Base-by-base conservation (phyloP, 345 rosid genomes). In the Firmiana major region DNA sequence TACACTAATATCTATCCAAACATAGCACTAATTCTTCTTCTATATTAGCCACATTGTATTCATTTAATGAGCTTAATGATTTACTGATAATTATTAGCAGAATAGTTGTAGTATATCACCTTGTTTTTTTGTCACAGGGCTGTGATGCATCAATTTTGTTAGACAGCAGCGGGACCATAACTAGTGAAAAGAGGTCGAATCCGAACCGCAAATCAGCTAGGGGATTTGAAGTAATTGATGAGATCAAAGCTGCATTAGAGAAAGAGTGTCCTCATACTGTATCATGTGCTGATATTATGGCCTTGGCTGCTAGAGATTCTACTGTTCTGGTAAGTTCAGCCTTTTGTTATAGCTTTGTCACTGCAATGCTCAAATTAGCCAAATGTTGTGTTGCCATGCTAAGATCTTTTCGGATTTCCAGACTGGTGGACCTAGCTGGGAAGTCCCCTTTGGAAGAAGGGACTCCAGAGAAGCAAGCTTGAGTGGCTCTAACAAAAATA, bases 391-490 rank as follows among this genome's bases (percentile, higher is more conserved):
- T 21, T 16, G 51, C 51, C 63, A 3, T 45, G 21, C 26, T 67
- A 24, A 45, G 9, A n/a, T 48, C 1, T 19, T 58, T 72, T 13
- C 4, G 26, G 53, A 36, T 74, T 46, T 38, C 54, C 81, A 92
- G 99, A 71, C 87, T 8, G 99, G 98, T 64, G 99, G 99, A 77
- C 97, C 97, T 7, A 88, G 82, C 83, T 95, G 96, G 96, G 87
- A 85, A 31, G 97, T 95, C 38, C 97, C 96, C 75, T 54, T 95
- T 48, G 98, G 99, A 79, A 91, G 99, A 82, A 89, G 89, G 75
- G 99, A 94, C 75, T 86, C 94, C 0, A 89, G 57, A 76, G 85
- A 83, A 19, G 96, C 97, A 51, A 92, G 97, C 88, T 70, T 89
- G 78, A 88, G 92, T 69, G 90, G 89, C 49, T 89, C 98, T 1